Conservation (phyloP, 768 basidiomycete genomes). For the Kwoniella bestiolae region DNA sequence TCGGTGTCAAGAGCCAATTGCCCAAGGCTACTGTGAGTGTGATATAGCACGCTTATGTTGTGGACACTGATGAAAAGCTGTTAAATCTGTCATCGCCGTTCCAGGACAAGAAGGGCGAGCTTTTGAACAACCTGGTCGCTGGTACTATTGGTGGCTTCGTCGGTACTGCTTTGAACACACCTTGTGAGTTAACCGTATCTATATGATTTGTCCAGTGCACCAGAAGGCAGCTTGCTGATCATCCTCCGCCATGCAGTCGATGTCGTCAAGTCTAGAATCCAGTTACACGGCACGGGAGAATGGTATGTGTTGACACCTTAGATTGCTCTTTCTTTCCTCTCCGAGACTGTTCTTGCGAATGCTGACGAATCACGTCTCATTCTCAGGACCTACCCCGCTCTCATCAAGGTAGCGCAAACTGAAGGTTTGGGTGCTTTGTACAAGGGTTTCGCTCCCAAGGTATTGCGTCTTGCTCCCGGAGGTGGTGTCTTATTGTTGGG, state of each 20-base stretch:
- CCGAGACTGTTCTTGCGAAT: no score
- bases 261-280: slow-evolving; percentile 95
- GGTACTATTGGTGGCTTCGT: slow-evolving; percentile 78
- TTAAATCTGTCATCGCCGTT: background rate
- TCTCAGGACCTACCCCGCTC: slow-evolving; percentile 91
- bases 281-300: slow-evolving; percentile 60
- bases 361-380: no score
- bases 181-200: slow-evolving; percentile 60
- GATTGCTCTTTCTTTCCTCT: slow-evolving; percentile 71
- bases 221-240: background rate
- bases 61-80: slow-evolving; percentile 5
- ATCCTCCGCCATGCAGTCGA: slow-evolving; percentile 60
- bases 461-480: slow-evolving; percentile 86
- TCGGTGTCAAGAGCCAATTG: slow-evolving; percentile 75
- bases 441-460: slow-evolving; percentile 86
- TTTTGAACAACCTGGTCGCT: slow-evolving; percentile 90
- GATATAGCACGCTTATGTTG: no score
- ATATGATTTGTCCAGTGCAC: no score
- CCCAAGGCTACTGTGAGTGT: slow-evolving; percentile 79
- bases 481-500: slow-evolving; percentile 89
- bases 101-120: slow-evolving; percentile 69
- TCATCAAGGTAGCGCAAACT: slow-evolving; percentile 52
- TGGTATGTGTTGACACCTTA: slow-evolving; percentile 60
- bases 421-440: slow-evolving; percentile 60
- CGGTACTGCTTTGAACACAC: slow-evolving; percentile 90